Evolutionary conservation across 257 asterid species (phyloP).

Genomic region (Solanum bukasovii): DNA sequence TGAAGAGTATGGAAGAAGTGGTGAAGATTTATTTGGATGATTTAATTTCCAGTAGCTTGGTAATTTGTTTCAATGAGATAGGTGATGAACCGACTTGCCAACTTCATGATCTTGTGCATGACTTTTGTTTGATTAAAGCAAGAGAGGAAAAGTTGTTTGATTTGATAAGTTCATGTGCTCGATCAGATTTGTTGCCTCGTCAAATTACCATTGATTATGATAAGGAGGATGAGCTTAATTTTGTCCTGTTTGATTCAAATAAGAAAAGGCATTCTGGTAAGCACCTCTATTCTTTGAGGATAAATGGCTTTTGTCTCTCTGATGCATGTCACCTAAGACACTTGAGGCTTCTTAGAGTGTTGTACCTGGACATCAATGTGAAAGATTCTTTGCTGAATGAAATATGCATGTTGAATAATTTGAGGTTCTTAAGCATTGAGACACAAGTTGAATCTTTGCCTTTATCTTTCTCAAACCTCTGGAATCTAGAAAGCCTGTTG

Average conservation of each 20-base stretch:
- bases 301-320: rapidly evolving
- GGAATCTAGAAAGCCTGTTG: neutral
- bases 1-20: neutral
- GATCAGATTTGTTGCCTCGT: too few relatives aligned
- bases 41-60: neutral
- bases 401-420: neutral
- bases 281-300: neutral
- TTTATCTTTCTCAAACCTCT: neutral
- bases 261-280: neutral
- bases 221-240: neutral
- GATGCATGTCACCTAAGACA: neutral
- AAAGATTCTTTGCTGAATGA: neutral
- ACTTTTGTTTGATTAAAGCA: too few relatives aligned
- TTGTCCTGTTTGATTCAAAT: neutral
- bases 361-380: rapidly evolving
- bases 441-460: neutral
- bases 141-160: too few relatives aligned
- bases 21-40: too few relatives aligned
- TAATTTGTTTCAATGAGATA: too few relatives aligned
- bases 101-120: too few relatives aligned
- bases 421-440: neutral
- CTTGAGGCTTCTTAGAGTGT: neutral
- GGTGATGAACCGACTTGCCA: too few relatives aligned
- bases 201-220: too few relatives aligned
- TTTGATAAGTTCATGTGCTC: rapidly evolving